Conservation (phyloP, 495 filamentous ascomycete genomes). For the Astrothelium macrocarpum region DNA sequence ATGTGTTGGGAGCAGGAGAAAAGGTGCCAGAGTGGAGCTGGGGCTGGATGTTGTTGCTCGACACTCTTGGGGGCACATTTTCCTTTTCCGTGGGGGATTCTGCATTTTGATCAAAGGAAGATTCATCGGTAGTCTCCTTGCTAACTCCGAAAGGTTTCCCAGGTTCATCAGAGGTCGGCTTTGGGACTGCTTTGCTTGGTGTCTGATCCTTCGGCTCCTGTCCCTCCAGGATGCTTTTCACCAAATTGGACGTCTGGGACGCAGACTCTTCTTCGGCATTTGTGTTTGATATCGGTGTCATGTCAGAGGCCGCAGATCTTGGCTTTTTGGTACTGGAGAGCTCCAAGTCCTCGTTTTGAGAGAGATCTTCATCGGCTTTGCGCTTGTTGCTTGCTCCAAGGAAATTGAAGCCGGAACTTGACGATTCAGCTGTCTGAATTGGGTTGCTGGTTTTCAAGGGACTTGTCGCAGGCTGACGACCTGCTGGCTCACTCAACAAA, state of each 20-base stretch:
- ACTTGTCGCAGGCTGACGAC: background rate
- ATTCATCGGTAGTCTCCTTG: background rate
- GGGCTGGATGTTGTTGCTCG: background rate
- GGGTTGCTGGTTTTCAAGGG: background rate
- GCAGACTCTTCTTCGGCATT: background rate
- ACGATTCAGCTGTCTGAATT: background rate
- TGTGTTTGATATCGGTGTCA: background rate
- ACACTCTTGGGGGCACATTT: background rate
- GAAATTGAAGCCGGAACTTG: background rate
- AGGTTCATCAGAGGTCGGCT: no score
- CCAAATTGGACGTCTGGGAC: slow-evolving; percentile 1
- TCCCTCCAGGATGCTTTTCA: background rate
- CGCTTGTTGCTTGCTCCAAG: slow-evolving; percentile 7
- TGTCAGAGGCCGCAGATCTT: background rate
- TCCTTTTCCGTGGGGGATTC: background rate
- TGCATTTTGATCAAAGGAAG: background rate
- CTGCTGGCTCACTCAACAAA: background rate
- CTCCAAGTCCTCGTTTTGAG: background rate
- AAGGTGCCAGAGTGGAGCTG: background rate
- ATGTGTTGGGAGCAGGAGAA: background rate
- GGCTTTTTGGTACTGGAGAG: background rate
- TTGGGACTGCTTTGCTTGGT: background rate
- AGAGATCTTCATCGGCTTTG: slow-evolving; percentile 7
- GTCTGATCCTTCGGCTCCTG: background rate
- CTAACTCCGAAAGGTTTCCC: no score